Evolutionary conservation across 2,329 filamentous ascomycete genomes (phyloP), one percentile per base, ranked within the genome.

Genomic region (Stylonectria norvegica): DNA sequence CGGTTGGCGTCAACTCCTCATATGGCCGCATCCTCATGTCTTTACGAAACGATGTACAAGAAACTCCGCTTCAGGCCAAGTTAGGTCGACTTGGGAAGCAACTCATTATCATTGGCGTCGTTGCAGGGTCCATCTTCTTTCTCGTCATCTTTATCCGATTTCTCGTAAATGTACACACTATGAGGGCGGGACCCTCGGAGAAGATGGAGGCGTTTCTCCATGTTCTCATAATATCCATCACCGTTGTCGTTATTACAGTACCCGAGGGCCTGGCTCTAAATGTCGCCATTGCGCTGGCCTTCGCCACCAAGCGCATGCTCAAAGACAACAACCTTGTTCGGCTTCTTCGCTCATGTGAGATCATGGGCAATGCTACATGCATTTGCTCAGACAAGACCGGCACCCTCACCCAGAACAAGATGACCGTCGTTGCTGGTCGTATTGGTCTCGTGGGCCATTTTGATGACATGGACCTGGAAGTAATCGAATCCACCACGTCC

Each of bases 21-120:
- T 82, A 86, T 55, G 86, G 86, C 40, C 86, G 86, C 55, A 89
- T 82, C 3, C 76, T 90, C 68, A 84, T 90, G 76, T 86, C 85
- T 25, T 67, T 91, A 9, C 80, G 85, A 46, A 84, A 87, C 51
- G 83, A 88, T 46, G 80, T 82, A 41, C 82, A 90, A 57, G 84
- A 86, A 17, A 91, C 86, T 1, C 87, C 86, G 4, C 45, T 91
- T 6, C 87, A 91, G 61, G 81, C 77, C 3, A 90, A 89, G 62
- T 70, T 91, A 43, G 89, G 89, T 50, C 72, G 81, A 4, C 71
- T 91, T 14, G 87, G 86, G 5, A 86, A 88, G 54, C 85, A 89
- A 56, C 89, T 91, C 41, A 69, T 69, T 17, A 61, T 64, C 2
- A 64, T 69, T 39, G 68, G 68, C 7, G 55, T 56, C 15, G 48